These are phyloP conservation scores for Niebla homalea DNA, from an alignment of 495 filamentous ascomycete species.

Conservation along the genomic window DNA sequence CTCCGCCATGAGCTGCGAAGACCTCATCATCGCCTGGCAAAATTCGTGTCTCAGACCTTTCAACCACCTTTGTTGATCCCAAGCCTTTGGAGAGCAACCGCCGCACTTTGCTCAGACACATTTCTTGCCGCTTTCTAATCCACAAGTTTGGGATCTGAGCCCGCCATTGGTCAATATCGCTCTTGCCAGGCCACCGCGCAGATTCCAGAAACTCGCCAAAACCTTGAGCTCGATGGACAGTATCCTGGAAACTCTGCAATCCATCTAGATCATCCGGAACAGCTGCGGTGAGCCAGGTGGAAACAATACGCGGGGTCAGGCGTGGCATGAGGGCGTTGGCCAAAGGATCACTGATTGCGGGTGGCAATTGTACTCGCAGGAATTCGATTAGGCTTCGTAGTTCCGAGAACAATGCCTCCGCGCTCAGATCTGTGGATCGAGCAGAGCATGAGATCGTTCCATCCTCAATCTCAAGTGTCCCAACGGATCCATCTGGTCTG, in stretches of 20 bases:
- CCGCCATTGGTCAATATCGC: slow-evolving; percentile 66
- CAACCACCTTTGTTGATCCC: slow-evolving; percentile 49
- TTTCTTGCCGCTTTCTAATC: slow-evolving; percentile 72
- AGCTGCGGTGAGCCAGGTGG: slow-evolving; percentile 57
- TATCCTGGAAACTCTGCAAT: slow-evolving; percentile 53
- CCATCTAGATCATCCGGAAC: slow-evolving; percentile 61
- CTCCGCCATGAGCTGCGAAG: slow-evolving; percentile 39
- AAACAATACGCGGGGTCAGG: slow-evolving; percentile 51
- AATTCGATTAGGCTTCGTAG: slow-evolving; percentile 50
- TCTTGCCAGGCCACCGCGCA: slow-evolving; percentile 53
- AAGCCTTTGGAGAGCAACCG: slow-evolving; percentile 51
- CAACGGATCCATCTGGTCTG: slow-evolving; percentile 10
- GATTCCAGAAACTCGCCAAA: slow-evolving; percentile 51
- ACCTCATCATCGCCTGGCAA: slow-evolving; percentile 55
- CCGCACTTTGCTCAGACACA: slow-evolving; percentile 59
- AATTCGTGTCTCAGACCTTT: slow-evolving; percentile 72
- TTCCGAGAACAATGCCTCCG: slow-evolving; percentile 38
- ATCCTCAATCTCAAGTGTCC: slow-evolving; percentile 16
- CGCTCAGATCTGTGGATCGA: slow-evolving; percentile 5
- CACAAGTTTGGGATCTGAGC: slow-evolving; percentile 66
- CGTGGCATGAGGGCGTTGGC: slow-evolving; percentile 53
- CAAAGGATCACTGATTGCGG: slow-evolving; percentile 44
- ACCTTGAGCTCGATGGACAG: slow-evolving; percentile 42
- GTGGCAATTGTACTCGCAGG: slow-evolving; percentile 50
- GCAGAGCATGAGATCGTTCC: slow-evolving; percentile 15